Evolutionary conservation across 768 basidiomycete species (phyloP).

Genomic region (Tylopilus vinaceipallidus): DNA sequence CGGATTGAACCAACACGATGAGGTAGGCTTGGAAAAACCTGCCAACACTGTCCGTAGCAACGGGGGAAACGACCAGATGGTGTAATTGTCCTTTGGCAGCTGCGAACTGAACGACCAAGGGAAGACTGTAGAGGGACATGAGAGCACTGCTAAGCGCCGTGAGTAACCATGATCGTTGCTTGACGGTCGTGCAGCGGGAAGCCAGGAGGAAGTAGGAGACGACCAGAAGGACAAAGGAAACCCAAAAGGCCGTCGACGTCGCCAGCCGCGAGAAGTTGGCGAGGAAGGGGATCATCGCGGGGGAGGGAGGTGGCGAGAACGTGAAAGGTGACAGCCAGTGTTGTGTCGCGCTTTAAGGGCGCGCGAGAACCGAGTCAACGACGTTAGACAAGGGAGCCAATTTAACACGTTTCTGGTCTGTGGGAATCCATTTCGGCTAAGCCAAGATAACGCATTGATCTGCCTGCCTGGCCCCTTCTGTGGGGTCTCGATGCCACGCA

Average conservation of each 20-base stretch:
- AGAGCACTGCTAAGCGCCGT: conserved; percentile 38
- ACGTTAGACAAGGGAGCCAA: background rate
- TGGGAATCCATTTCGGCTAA: conserved; percentile 23
- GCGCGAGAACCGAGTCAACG: conserved; percentile 16
- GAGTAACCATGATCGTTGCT: conserved; percentile 49
- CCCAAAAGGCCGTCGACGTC: conserved; percentile 24
- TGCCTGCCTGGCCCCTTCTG: background rate
- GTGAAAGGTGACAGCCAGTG: conserved; percentile 15
- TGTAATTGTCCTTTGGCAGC: conserved; percentile 27
- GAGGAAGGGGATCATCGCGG: conserved; percentile 23
- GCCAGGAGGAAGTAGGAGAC: conserved; percentile 32
- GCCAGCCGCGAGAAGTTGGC: conserved; percentile 17
- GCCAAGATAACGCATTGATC: conserved; percentile 14
- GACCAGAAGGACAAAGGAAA: conserved; percentile 16
- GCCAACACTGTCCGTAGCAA: conserved; percentile 24
- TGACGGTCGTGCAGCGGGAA: conserved; percentile 31
- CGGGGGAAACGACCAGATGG: conserved; percentile 19
- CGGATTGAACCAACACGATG: conserved; percentile 26
- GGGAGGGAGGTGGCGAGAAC: conserved; percentile 17
- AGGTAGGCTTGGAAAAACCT: conserved; percentile 51
- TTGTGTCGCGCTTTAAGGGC: conserved; percentile 22
- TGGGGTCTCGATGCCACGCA: conserved; percentile 3
- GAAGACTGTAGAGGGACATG: conserved; percentile 43
- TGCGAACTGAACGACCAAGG: conserved; percentile 35
- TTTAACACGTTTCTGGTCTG: conserved; percentile 22